These are phyloP conservation scores for Nigrospora osmanthi DNA, from an alignment of 2,329 filamentous ascomycete species.

Conservation along the genomic window DNA sequence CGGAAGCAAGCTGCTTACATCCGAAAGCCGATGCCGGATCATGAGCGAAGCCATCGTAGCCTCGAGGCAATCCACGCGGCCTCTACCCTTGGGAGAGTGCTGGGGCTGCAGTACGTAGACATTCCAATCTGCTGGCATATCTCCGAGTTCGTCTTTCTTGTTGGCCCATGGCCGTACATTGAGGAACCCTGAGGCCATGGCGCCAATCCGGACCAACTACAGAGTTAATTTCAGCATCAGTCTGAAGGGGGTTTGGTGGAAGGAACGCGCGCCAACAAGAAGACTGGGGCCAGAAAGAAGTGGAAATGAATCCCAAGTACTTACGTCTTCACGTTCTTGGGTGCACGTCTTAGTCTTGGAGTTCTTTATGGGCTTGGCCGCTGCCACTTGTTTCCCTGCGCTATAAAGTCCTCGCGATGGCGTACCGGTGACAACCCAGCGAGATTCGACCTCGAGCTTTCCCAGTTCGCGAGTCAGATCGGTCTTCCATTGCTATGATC, in stretches of 20 bases:
- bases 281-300: no score
- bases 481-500: constrained; percentile 37
- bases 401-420: constrained; percentile 79
- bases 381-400: not conserved
- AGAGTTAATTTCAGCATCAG: no score
- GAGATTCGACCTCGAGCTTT: constrained; percentile 55
- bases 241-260: no score
- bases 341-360: no score
- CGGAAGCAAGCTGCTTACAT: constrained; percentile 64
- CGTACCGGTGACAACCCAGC: constrained; percentile 88
- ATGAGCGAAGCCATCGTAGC: constrained; percentile 71
- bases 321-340: constrained; percentile 47
- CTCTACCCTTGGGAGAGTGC: constrained; percentile 41
- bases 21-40: constrained; percentile 67
- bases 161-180: constrained; percentile 75
- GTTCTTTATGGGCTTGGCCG: no score
- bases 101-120: constrained; percentile 59
- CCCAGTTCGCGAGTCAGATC: constrained; percentile 44
- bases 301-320: no score
- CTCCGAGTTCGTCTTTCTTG: constrained; percentile 40
- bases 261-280: no score
- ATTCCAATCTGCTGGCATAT: constrained; percentile 59
- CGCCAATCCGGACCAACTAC: constrained; percentile 52
- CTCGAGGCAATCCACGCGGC: constrained; percentile 55
- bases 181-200: constrained; percentile 63